These are phyloP conservation scores for Coemansia sp. DNA, from an alignment of 192 early-diverging fungal species.

Conservation along the genomic window DNA sequence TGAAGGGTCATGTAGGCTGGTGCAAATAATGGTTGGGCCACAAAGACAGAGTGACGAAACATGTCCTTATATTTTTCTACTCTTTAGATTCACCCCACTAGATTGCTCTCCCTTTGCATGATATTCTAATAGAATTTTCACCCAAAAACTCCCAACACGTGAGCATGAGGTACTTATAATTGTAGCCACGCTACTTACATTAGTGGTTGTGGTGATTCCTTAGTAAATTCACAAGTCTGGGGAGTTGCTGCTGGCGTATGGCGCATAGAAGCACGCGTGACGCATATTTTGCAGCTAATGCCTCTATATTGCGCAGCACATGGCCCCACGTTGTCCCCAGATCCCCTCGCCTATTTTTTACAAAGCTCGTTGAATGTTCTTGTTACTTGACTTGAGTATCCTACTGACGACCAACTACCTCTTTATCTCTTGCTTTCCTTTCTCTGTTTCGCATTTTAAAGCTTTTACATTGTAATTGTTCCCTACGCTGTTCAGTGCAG, in stretches of 20 bases:
- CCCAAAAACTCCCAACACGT: not conserved
- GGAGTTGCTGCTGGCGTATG: not conserved
- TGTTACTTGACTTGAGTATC: slow-evolving; percentile 1
- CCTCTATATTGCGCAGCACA: not conserved
- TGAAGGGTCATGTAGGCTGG: too few relatives aligned
- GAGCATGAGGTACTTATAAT: not conserved
- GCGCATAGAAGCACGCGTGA: not conserved
- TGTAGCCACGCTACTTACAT: not conserved
- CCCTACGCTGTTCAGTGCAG: not conserved
- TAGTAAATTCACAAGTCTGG: not conserved
- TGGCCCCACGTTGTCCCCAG: not conserved
- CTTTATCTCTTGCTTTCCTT: not conserved
- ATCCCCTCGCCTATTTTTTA: not conserved
- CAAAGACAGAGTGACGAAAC: too few relatives aligned
- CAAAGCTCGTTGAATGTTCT: not conserved
- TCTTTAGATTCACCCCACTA: too few relatives aligned
- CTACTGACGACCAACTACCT: not conserved
- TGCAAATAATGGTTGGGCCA: too few relatives aligned
- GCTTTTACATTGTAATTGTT: not conserved
- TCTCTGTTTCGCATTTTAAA: not conserved
- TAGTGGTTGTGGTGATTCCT: not conserved
- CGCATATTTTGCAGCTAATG: not conserved
- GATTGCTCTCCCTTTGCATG: too few relatives aligned
- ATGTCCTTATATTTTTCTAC: too few relatives aligned
- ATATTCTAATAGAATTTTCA: too few relatives aligned